Evolutionary conservation across 1,284 basidiomycete genomes (phyloP).

Genomic region (Moesziomyces globuligerus): DNA sequence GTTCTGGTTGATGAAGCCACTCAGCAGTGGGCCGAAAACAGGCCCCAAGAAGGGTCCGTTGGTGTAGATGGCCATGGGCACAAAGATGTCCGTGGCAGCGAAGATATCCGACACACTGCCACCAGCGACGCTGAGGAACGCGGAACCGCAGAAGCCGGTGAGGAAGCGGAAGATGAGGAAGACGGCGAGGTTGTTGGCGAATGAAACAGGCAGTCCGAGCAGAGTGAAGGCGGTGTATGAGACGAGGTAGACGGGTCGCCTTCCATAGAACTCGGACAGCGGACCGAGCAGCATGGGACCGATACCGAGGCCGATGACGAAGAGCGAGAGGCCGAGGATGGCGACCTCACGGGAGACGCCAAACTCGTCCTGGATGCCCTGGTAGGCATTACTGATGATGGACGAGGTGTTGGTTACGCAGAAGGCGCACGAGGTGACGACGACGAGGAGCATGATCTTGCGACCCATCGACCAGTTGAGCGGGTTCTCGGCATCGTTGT

Average conservation of each 20-base stretch:
- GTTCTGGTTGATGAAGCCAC: constrained; percentile 60
- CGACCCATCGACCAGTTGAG: constrained; percentile 30
- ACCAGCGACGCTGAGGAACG: constrained; percentile 60
- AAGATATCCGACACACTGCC: constrained; percentile 59
- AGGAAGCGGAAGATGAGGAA: constrained; percentile 64
- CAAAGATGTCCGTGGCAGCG: constrained; percentile 53
- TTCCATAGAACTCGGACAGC: constrained; percentile 73
- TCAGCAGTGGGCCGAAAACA: constrained; percentile 48
- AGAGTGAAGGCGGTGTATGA: constrained; percentile 50
- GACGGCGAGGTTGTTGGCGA: constrained; percentile 62
- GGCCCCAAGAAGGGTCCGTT: constrained; percentile 63
- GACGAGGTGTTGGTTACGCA: constrained; percentile 54
- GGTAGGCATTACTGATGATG: constrained; percentile 58
- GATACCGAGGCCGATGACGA: constrained; percentile 70
- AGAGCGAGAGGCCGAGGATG: constrained; percentile 78
- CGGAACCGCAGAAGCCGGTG: constrained; percentile 62
- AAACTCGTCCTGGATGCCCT: constrained; percentile 71
- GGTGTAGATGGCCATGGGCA: constrained; percentile 67
- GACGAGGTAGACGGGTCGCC: constrained; percentile 52
- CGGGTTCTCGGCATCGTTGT: constrained; percentile 48
- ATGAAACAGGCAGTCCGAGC: constrained; percentile 50
- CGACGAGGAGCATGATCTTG: constrained; percentile 39
- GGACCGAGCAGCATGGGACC: constrained; percentile 71
- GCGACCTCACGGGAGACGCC: constrained; percentile 76
- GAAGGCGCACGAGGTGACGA: constrained; percentile 40